phyloP scores from a whole-genome alignment of 306 rosid genomes.

The Nissolia schottii region DNA sequence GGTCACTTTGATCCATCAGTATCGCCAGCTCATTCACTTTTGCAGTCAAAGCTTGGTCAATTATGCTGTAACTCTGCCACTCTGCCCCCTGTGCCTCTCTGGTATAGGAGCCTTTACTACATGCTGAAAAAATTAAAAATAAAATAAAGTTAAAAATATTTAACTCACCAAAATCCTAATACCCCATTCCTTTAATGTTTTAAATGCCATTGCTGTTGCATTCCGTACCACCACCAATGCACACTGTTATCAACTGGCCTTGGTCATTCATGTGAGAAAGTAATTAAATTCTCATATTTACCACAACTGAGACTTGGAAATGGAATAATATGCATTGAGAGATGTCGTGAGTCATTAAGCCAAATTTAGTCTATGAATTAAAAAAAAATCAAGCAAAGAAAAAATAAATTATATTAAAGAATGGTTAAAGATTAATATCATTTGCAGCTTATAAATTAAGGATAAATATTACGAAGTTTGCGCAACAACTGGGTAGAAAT shows the following conservation, averaged over 20 bases:
- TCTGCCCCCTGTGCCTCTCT: slow-evolving; percentile 16
- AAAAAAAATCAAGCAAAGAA: too few species aligned
- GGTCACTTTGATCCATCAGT: slow-evolving; percentile 55
- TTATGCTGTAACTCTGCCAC: slow-evolving; percentile 33
- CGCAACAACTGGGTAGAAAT: too few species aligned
- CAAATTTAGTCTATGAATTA: too few species aligned
- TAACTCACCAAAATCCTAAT: slow-evolving; percentile 13
- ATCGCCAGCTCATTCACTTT: slow-evolving; percentile 64
- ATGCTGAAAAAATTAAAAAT: background rate
- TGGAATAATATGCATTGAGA: too few species aligned
- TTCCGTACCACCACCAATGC: slow-evolving; percentile 31
- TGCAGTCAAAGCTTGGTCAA: slow-evolving; percentile 67
- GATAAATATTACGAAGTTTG: too few species aligned
- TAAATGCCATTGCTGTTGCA: slow-evolving; percentile 17
- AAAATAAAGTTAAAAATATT: background rate
- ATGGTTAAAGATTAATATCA: too few species aligned
- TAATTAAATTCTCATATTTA: too few species aligned
- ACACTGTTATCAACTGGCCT: background rate
- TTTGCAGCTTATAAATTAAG: too few species aligned
- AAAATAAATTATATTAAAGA: too few species aligned
- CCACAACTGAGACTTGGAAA: too few species aligned
- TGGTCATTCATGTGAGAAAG: background rate
- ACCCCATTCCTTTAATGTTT: background rate
- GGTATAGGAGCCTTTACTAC: slow-evolving; percentile 26
- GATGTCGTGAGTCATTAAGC: too few species aligned